These are phyloP conservation scores for Mycena capillaripes DNA, from an alignment of 768 basidiomycete species.

Conservation along the genomic window DNA sequence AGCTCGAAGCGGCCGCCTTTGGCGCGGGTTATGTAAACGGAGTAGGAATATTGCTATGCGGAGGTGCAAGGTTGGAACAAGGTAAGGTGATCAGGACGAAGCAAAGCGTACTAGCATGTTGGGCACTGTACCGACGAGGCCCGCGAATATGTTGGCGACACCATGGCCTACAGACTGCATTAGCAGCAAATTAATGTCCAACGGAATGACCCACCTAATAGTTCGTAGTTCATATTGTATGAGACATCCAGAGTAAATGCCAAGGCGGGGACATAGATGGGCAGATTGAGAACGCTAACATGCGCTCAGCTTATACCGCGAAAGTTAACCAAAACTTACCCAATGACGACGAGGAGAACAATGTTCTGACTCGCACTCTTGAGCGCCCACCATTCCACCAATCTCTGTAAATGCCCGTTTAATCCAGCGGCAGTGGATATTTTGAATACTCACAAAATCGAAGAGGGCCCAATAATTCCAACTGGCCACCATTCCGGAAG, in stretches of 20 bases:
- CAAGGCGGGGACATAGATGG: constrained; percentile 42
- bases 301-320: background rate
- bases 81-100: too few relatives aligned
- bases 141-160: constrained; percentile 38
- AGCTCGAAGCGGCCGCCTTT: constrained; percentile 43
- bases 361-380: constrained; percentile 38
- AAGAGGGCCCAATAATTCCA: constrained; percentile 45
- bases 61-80: too few relatives aligned
- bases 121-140: constrained; percentile 39
- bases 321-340: background rate
- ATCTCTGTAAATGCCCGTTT: background rate
- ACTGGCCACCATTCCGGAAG: constrained; percentile 26
- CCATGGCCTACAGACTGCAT: constrained; percentile 31
- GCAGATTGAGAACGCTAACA: constrained; percentile 38
- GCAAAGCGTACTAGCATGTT: constrained; percentile 37
- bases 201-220: constrained; percentile 28
- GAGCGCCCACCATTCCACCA: constrained; percentile 41
- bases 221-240: constrained; percentile 44
- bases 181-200: background rate
- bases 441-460: constrained; percentile 33
- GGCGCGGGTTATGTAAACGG: constrained; percentile 41
- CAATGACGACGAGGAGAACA: constrained; percentile 41
- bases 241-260: constrained; percentile 41
- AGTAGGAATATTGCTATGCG: constrained; percentile 37
- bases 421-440: too few relatives aligned